phyloP scores from a whole-genome alignment of 805 yeast species.

The Metschnikowia gelsemii region DNA sequence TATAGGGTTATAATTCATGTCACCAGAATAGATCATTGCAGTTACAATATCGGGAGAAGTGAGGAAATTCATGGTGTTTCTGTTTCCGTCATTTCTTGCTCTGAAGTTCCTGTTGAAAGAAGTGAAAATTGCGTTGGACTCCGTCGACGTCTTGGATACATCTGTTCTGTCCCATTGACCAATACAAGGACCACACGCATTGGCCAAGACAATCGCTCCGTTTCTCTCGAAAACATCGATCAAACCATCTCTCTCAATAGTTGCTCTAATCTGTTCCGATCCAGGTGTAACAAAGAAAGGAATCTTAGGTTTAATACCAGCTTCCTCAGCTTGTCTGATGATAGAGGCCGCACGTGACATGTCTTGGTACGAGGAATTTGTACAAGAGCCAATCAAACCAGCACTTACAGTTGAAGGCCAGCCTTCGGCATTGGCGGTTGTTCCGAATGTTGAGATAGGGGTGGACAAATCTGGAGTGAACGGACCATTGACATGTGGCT shows the following conservation, averaged over 20 bases:
- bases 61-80: conserved; percentile 94
- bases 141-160: conserved; percentile 59
- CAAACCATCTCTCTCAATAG: conserved; percentile 93
- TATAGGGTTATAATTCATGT: conserved; percentile 86
- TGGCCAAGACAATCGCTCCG: conserved; percentile 92
- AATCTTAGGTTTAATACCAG: conserved; percentile 85
- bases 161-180: conserved; percentile 99
- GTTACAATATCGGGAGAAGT: conserved; percentile 99
- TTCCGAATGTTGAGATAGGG: conserved; percentile 79
- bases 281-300: conserved; percentile 97
- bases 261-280: conserved; percentile 96
- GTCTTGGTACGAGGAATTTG: conserved; percentile 97
- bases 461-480: conserved; percentile 98
- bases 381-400: conserved; percentile 96
- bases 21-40: conserved; percentile 94
- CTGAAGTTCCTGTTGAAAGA: conserved; percentile 97
- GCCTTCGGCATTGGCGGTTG: conserved; percentile 63
- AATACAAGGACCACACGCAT: conserved; percentile 99
- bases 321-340: conserved; percentile 80
- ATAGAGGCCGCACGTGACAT: conserved; percentile 95
- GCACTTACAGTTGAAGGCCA: conserved; percentile 90
- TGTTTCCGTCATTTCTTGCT: conserved; percentile 97
- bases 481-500: conserved; percentile 97
- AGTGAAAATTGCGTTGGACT: conserved; percentile 86
- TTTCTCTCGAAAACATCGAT: conserved; percentile 74